Evolutionary conservation across 2,329 filamentous ascomycete genomes (phyloP), one percentile per base, ranked within the genome.

Genomic region (Trichoderma lentiforme): DNA sequence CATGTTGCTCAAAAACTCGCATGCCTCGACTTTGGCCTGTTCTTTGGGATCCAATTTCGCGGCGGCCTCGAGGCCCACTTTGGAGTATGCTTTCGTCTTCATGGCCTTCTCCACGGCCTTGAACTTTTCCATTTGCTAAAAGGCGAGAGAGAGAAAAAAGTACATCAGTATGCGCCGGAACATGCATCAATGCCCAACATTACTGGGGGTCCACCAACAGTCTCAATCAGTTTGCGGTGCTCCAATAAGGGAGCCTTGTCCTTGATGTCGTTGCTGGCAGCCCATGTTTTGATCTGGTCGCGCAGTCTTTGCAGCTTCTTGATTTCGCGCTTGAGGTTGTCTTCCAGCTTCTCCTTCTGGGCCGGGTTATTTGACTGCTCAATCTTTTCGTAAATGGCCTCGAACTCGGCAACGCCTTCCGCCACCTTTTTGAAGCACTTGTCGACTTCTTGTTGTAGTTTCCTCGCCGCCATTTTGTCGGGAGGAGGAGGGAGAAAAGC

Each of bases 51-150:
- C 96, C 75, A 98, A 88, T 83, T 97, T 97, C 65, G 94, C 91
- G 30, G 94, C 94, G 67, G 95, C 93, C 74, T 93, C 96, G 75
- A 99, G 85, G 58, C 96, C 96, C 83, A 98, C 96, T 86, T 99
- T 98, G 74, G 96, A 98, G 84, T 97, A 99, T 73, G 96, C 96
- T 83, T 99, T 99, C 71, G 96, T 99, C 87, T 99, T 99, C 96
- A 99, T 98, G 79, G 97, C 96, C 86, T 99, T 99, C 83, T 99
- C 96, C 68, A 99, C 96, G n/a, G 95, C 95, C 86, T 99, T 99
- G 89, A 99, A 99, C 79, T 94, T 94, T 84, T 99, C 96, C 96
- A 99, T 99, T 93, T 95, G 92, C 93, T 96, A 84, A 82, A 77
- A 39, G 28, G 30, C 58, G 57, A 28, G 12, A 39, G 57, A 63